phyloP scores from a whole-genome alignment of 2,329 filamentous ascomycete genomes.

The Diplodia mutila region DNA sequence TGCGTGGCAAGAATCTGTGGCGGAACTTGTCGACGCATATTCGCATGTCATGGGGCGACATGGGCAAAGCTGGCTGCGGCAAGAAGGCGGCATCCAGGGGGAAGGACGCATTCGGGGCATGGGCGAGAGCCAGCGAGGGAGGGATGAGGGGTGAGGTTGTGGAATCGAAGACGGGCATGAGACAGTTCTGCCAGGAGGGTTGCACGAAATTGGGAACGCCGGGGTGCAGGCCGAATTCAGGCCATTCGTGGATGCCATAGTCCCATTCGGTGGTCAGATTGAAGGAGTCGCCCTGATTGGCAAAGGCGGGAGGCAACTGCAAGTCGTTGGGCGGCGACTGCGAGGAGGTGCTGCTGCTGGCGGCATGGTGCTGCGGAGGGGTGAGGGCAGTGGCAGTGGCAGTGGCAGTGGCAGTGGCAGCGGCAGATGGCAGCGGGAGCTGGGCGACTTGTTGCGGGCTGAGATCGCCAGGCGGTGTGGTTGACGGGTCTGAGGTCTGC shows the following conservation, averaged over 20 bases:
- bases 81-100: not conserved
- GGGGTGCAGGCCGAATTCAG: constrained; percentile 3
- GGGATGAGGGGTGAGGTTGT: constrained; percentile 1
- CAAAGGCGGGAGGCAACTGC: not conserved
- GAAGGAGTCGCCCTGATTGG: constrained; percentile 12
- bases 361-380: constrained; percentile 3
- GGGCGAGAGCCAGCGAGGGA: constrained; percentile 23
- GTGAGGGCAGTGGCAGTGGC: too few relatives aligned
- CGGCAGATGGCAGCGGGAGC: not conserved
- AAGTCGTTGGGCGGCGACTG: not conserved
- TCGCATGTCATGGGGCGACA: constrained; percentile 17
- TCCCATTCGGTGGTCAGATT: constrained; percentile 19
- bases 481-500: not conserved
- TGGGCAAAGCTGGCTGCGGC: not conserved
- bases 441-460: not conserved
- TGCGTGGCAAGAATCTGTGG: constrained; percentile 11
- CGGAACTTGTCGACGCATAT: constrained; percentile 18
- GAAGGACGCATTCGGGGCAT: constrained; percentile 16
- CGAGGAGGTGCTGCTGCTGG: not conserved
- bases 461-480: not conserved
- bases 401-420: not conserved
- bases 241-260: constrained; percentile 24
- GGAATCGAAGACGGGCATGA: constrained; percentile 20
- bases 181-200: constrained; percentile 22
- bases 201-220: not conserved